Evolutionary conservation across 2,329 filamentous ascomycete species (phyloP).

Genomic region (Biscogniauxia sp.): DNA sequence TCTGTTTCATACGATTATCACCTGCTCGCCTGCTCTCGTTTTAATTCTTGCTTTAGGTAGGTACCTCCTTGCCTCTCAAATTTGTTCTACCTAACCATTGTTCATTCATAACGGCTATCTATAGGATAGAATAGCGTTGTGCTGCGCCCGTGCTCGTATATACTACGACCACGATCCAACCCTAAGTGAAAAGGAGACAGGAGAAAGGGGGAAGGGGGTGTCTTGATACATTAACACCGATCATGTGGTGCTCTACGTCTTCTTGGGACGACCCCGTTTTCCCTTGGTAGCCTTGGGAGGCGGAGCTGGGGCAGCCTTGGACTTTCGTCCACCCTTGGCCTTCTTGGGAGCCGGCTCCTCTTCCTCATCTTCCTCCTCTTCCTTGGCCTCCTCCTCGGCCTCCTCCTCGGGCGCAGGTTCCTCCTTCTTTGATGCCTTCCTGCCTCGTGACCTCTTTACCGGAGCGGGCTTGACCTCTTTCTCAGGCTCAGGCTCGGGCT

Average conservation of each 20-base stretch:
- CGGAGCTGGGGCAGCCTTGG: slow-evolving; percentile 17
- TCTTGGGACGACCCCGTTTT: slow-evolving; percentile 16
- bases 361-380: slow-evolving; percentile 23
- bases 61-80: too few relatives aligned
- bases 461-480: slow-evolving; percentile 8
- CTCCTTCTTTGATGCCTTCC: slow-evolving; percentile 25
- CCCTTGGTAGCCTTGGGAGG: slow-evolving; percentile 14
- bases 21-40: too few relatives aligned
- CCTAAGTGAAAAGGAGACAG: neutral
- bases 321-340: slow-evolving; percentile 31
- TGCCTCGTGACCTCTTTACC: slow-evolving; percentile 31
- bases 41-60: too few relatives aligned
- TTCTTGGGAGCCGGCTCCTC: slow-evolving; percentile 34
- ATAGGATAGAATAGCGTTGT: too few relatives aligned
- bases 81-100: too few relatives aligned
- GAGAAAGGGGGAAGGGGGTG: too few relatives aligned
- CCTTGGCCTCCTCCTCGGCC: slow-evolving; percentile 1
- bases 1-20: too few relatives aligned
- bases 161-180: neutral
- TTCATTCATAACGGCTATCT: too few relatives aligned
- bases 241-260: slow-evolving; percentile 6
- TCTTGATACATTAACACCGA: neutral
- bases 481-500: slow-evolving; percentile 18
- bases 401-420: slow-evolving; percentile 18
- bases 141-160: neutral